Evolutionary conservation across 2,329 filamentous ascomycete genomes (phyloP), one percentile per base, ranked within the genome.

Genomic region (Neopestalotiopsis sp.): DNA sequence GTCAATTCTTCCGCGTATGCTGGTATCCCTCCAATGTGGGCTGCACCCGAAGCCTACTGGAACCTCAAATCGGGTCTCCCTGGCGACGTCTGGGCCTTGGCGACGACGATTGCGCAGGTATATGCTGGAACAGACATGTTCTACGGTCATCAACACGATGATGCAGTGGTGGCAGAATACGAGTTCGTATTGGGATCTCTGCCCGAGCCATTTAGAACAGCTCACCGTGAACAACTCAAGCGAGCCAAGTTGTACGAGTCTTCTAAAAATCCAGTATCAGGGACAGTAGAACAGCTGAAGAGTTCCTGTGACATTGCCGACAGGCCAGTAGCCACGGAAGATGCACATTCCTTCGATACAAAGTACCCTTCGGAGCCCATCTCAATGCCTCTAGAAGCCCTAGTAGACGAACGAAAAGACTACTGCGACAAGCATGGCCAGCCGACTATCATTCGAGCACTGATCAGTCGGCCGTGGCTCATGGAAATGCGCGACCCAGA

Each of bases 121-220:
- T 49, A 56, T 49, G 38, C 45, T 30, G 9, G 24, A 30, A 28
- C 38, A 20, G 14, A 28, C 14, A 49, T 65, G 1, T 65, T 49
- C 24, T 13, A 65, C 30, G 32, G 32, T 1, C 17, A 13, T 20
- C 32, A 17, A n/a, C 34, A 52, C 30, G 40, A 49, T n/a, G 20
- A 49, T 13, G 24, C 12, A 14, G 24, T 28, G n/a, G 38, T 49
- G 28, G 60, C 30, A 20, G 59, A 65, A 17, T 42, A 42, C 13
- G 67, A 68, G 40, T 65, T 64, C 24, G 28, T 65, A 0, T 20
- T 68, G 2, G 67, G 67, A 14, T 14, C 60, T 30, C 28, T 68
- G 24, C 67, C 67, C 20, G 12, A 59, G 24, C 59, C n/a, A 9
- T 68, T 65, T 28, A 42, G 67, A 12, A 32, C 14, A 20, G 32